Base-by-base conservation (phyloP, 176 grass and related monocot species). In the Hyparrhenia diplandra region DNA sequence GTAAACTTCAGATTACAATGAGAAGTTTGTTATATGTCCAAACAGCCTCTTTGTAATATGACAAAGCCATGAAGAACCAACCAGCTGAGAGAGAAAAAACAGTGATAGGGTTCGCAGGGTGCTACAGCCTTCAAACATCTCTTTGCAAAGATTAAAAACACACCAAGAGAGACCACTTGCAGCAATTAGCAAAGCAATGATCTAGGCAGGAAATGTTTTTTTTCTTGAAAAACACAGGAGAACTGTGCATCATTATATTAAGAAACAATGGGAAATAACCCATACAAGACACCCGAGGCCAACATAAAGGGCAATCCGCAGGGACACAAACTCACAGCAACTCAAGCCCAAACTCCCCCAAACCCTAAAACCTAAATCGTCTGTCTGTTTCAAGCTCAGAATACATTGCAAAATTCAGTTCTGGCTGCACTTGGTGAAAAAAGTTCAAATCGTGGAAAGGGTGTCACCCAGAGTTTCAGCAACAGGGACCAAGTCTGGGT, bases 371-470 rank as follows among this genome's bases (percentile, higher is more conserved):
- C n/a, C n/a, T n/a, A n/a, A n/a, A n/a, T n/a, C n/a, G n/a, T n/a
- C n/a, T n/a, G n/a, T n/a, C n/a, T n/a, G n/a, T n/a, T n/a, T n/a
- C n/a, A n/a, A n/a, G n/a, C 1, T 25, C 57, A 79, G 18, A 80
- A 49, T 18, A 58, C 1, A 0, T 51, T 67, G 18, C 69, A 62
- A 25, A 31, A 45, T 65, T 66, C 40, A 72, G 8, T 70, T 61
- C 37, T 30, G 23, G 3, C 2, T 41, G 32, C n/a, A 24, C 30
- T 85, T 65, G 45, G 47, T 62, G 51, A 63, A 54, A 54, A 54
- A 84, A 69, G 41, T 1, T 5, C 47, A 76, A 39, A 77, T 63
- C 31, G 71, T 75, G 78, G 24, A 66, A 20, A 21, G 46, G 78
- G 68, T 25, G 41, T 41, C 23, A 8, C 41, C n/a, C 21, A 37